These are phyloP conservation scores for Metschnikowia anglica DNA, from an alignment of 805 yeast genomes.

Conservation along the genomic window DNA sequence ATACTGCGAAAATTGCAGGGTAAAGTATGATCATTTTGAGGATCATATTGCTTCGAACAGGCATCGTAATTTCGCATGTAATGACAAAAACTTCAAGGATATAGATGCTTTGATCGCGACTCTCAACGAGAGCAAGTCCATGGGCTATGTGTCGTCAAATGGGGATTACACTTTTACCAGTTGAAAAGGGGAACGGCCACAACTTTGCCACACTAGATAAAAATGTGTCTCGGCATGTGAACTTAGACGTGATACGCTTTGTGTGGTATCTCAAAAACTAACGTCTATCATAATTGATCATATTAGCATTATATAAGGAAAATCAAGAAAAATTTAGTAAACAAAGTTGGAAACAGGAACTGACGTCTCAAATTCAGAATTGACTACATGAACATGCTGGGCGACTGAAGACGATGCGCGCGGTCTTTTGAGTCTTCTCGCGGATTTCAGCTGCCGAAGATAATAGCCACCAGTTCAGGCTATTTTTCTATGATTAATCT, in stretches of 20 bases:
- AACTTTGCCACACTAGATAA: background rate
- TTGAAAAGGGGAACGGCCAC: background rate
- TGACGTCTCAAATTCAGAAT: no score
- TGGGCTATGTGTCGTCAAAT: conserved; percentile 43
- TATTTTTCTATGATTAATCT: conserved; percentile 4
- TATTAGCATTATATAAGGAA: conserved; percentile 7
- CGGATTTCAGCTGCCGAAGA: background rate
- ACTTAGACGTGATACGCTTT: no score
- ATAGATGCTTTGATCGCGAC: conserved; percentile 70
- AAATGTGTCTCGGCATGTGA: no score
- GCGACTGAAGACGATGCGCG: background rate
- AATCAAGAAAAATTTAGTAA: background rate
- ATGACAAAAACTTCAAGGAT: conserved; percentile 66
- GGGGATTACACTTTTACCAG: conserved; percentile 34
- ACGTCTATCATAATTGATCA: background rate
- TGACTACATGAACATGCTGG: no score
- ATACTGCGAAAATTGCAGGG: conserved; percentile 91
- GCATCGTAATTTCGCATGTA: conserved; percentile 77
- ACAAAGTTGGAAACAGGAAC: no score
- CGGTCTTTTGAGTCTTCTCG: conserved; percentile 4
- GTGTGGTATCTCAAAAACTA: background rate
- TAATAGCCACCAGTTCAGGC: background rate
- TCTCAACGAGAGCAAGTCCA: conserved; percentile 42
- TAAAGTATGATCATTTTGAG: conserved; percentile 74
- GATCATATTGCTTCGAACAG: conserved; percentile 68